These are phyloP conservation scores for Oryza longistaminata DNA, from an alignment of 176 grass and related monocot genomes.

Conservation along the genomic window DNA sequence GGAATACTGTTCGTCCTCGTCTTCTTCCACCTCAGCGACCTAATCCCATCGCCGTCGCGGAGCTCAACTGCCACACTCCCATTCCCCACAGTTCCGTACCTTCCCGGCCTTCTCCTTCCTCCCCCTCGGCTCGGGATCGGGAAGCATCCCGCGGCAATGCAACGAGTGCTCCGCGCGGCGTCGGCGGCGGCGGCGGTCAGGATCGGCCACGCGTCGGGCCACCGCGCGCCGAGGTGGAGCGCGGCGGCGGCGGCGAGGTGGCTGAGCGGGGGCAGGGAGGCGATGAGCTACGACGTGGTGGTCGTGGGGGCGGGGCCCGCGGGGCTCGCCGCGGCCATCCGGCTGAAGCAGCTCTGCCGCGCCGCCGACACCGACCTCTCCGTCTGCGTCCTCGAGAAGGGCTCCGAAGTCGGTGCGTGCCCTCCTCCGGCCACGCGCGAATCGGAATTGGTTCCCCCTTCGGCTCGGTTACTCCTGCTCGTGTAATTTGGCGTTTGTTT, in stretches of 20 bases:
- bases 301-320: conserved; percentile 85
- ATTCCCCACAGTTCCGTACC: conserved; percentile 49
- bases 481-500: background rate
- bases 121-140: background rate
- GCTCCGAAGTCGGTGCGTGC: conserved; percentile 76
- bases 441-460: too few species aligned
- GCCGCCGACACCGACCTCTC: conserved; percentile 74
- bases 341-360: conserved; percentile 84
- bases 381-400: conserved; percentile 88
- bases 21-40: conserved; percentile 50
- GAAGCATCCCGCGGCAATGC: conserved; percentile 28
- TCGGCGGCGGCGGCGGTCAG: too few species aligned
- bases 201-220: background rate
- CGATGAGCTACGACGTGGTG: conserved; percentile 81
- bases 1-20: background rate
- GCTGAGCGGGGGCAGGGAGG: conserved; percentile 57
- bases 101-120: conserved; percentile 15
- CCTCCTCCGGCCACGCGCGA: background rate
- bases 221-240: conserved; percentile 20
- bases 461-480: background rate
- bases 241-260: conserved; percentile 28
- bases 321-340: conserved; percentile 81
- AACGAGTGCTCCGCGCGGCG: conserved; percentile 34
- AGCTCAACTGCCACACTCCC: background rate
- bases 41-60: conserved; percentile 9